Evolutionary conservation across 352 stramenopile genomes (phyloP).

Genomic region (Pythium vanterpoolii): DNA sequence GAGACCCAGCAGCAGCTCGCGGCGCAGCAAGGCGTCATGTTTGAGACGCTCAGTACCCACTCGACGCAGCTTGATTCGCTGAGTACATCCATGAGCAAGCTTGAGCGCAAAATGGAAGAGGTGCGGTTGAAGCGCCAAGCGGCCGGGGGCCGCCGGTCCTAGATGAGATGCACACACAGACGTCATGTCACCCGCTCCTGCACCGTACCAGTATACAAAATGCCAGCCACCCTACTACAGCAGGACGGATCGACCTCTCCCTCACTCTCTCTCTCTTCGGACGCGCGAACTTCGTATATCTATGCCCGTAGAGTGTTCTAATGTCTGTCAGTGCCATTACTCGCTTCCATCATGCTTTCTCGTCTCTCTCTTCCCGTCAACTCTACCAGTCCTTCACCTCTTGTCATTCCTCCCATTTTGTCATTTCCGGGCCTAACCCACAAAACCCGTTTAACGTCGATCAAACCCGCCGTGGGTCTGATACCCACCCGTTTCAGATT

Average conservation of each 20-base stretch:
- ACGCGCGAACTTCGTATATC: conserved; percentile 24
- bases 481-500: conserved; percentile 10
- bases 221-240: background rate
- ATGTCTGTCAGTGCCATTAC: conserved; percentile 19
- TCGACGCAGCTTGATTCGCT: conserved; percentile 76
- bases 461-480: too few relatives aligned
- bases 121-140: conserved; percentile 59
- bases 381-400: too few relatives aligned
- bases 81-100: conserved; percentile 64
- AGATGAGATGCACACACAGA: background rate
- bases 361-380: background rate
- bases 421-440: too few relatives aligned
- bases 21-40: conserved; percentile 84
- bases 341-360: background rate
- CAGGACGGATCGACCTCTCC: too few relatives aligned
- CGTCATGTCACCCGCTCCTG: background rate
- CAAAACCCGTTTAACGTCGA: too few relatives aligned
- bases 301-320: conserved; percentile 24
- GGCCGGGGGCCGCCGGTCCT: conserved; percentile 1
- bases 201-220: conserved; percentile 13
- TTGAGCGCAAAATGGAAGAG: conserved; percentile 78
- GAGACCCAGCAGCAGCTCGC: conserved; percentile 86
- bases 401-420: too few relatives aligned
- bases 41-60: conserved; percentile 82
- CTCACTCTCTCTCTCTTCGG: conserved; percentile 6